A percentile compares a stretch with the other conserved stretches of the same genome.
Conservation (phyloP, 1,284 basidiomycete genomes). For the Apiotrichum veenhuisii region DNA sequence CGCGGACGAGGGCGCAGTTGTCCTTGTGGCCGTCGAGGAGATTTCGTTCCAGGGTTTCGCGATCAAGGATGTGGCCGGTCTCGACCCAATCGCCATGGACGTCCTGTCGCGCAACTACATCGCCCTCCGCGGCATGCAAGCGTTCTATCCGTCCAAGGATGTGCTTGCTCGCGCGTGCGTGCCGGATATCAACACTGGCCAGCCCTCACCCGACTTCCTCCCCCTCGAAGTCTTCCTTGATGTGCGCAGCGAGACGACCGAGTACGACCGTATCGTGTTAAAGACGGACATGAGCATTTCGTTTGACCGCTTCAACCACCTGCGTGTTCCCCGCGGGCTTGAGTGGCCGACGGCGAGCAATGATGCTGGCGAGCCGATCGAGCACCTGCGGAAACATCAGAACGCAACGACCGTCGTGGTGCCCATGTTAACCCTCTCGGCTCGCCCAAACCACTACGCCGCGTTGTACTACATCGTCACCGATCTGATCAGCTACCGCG, state of each 20-base stretch:
- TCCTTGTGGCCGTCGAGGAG: slow-evolving; percentile 77
- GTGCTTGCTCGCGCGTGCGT: slow-evolving; percentile 16
- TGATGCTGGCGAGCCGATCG: slow-evolving; percentile 51
- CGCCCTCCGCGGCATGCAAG: slow-evolving; percentile 74
- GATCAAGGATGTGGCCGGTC: slow-evolving; percentile 73
- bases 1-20: slow-evolving; percentile 59
- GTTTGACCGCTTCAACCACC: slow-evolving; percentile 92
- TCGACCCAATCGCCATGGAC: slow-evolving; percentile 76
- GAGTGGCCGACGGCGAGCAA: slow-evolving; percentile 48
- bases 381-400: slow-evolving; percentile 75
- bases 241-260: slow-evolving; percentile 70
- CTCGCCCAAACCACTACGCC: slow-evolving; percentile 78
- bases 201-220: slow-evolving; percentile 53
- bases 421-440: slow-evolving; percentile 83
- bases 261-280: slow-evolving; percentile 84
- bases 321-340: slow-evolving; percentile 71
- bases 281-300: slow-evolving; percentile 81
- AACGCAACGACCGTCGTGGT: slow-evolving; percentile 77
- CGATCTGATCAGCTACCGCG: slow-evolving; percentile 80
- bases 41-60: slow-evolving; percentile 75
- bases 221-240: slow-evolving; percentile 88
- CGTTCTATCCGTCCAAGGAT: slow-evolving; percentile 67
- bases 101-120: slow-evolving; percentile 80
- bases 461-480: slow-evolving; percentile 85
- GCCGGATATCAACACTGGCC: neutral